Evolutionary conservation across 768 basidiomycete genomes (phyloP).

Genomic region (Kwoniella sp.): DNA sequence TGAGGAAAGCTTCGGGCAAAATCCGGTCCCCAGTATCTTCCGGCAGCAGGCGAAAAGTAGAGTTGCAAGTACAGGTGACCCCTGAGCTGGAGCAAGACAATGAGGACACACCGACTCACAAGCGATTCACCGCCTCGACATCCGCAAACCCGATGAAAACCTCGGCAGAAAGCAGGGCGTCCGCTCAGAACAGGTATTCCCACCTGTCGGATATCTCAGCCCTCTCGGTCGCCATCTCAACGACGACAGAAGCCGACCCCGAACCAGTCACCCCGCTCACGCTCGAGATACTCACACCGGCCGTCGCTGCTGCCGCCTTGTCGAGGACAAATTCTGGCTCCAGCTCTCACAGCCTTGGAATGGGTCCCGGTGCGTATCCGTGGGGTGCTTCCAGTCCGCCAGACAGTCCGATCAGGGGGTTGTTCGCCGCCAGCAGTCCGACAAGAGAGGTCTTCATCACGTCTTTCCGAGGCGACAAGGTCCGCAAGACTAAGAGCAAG

Average conservation of each 20-base stretch:
- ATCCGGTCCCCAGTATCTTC: background rate
- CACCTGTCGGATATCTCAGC: conserved; percentile 14
- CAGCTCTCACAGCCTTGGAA: background rate
- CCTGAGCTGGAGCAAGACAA: background rate
- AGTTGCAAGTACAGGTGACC: background rate
- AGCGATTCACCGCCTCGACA: conserved; percentile 1
- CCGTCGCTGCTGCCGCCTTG: background rate
- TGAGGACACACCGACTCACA: conserved; percentile 8
- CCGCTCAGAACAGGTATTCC: conserved; percentile 10
- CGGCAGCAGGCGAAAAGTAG: background rate
- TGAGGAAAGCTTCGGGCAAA: background rate
- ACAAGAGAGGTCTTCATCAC: conserved; percentile 6
- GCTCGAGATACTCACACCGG: conserved; percentile 7
- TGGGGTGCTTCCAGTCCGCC: conserved; percentile 21
- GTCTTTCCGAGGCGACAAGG: conserved; percentile 8
- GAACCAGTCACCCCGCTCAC: conserved; percentile 9
- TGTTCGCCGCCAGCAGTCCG: conserved; percentile 7
- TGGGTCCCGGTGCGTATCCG: conserved; percentile 14
- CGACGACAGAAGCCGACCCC: background rate
- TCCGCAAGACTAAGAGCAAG: background rate
- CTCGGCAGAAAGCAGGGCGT: background rate
- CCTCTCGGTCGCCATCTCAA: background rate
- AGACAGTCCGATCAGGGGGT: conserved; percentile 10
- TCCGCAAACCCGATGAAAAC: background rate
- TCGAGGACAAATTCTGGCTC: conserved; percentile 8